Evolutionary conservation across 768 basidiomycete genomes (phyloP), one percentile per base, ranked within the genome.

Genomic region (Coprinopsis marcescibilis): DNA sequence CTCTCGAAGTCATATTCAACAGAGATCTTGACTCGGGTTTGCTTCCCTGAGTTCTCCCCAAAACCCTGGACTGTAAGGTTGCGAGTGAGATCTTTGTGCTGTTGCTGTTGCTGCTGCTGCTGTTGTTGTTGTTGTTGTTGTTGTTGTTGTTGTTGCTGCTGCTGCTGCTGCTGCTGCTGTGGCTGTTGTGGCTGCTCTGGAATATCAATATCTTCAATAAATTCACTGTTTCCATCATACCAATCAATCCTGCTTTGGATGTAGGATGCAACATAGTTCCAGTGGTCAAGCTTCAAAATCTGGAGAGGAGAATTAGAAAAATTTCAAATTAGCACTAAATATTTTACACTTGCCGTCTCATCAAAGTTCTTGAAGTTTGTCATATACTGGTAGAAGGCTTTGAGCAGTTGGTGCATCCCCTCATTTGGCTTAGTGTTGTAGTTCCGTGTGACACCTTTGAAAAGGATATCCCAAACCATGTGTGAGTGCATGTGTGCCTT

Each of bases 401-500:
- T 40, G 7, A 40, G 39, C 10, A 40, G 12, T 5, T 8, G 19
- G 39, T 40, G 39, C 19, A 40, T 20, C 8, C 11, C 19, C 21
- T 40, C 39, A 25, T 40, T 40, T 5, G 39, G 39, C 39, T 40
- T 40, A 4, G 39, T 40, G 21, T 40, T 40, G 15, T 11, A 19
- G 17, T 40, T 40, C 25, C 39, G 39, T 24, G 57, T 46, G 1
- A 49, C 62, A 19, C 68, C 69, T 35, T 71, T 71, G 0, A 2
- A 37, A 8, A 42, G 15, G 36, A 72, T 70, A 39, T 70, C 64
- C 33, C 50, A 51, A 34, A 64, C 58, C 0, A 60, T 23, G 51
- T 72, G 69, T 0, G 43, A 35, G 43, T 60, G 60, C 1, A 51
- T 38, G 37, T 73, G 71, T 1, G 46, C 50, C 43, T 72, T 73